Base-by-base conservation (phyloP, 345 rosid species). In the Salix purpurea region DNA sequence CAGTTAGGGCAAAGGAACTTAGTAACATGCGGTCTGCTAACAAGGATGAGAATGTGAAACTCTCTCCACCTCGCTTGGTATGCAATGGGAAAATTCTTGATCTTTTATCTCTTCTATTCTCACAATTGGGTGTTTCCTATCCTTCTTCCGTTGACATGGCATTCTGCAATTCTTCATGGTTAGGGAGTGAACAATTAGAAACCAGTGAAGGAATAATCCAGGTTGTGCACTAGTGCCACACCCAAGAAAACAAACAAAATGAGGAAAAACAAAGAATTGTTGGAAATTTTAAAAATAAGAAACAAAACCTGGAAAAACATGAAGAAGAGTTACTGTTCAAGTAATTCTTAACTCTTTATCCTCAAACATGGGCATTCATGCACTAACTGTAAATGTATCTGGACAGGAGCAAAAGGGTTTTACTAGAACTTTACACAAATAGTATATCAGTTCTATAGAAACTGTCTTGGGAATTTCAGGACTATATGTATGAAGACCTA, bases 21-120 rank as follows among this genome's bases (percentile, higher is more conserved):
- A 85, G 78, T 42, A 96, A 96, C 74, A 65, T 93, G 30, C 99
- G 99, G 10, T 74, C 99, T 32, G 97, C 96, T 54, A 15, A 82
- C 79, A 96, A 92, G 85, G 98, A 96, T 44, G 96, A 93, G 77
- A 96, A 91, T 21, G 94, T 93, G 87, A 96, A 87, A 85, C 87
- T 96, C 67, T 80, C 99, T 85, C 99, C 99, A 69, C 98, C 99
- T 68, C 91, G 94, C 54, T 85, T 84, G 60, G 98, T 96, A 92
- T 79, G 94, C 34, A 56, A 61, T 78, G 16, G 13, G 52, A 32
- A 46, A 58, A 69, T 69, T 21, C 19, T 18, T 23, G 13, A 52
- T 54, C n/a, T 66, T 75, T 67, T 28, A 32, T 60, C 11, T 40
- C 44, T 40, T 7, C 44, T 40, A 40, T 7, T 40, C 44, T 8